Percentiles rank a stretch among this genome's conserved stretches.
Evolutionary conservation across 192 early-diverging fungal species (phyloP).

Genomic region (Podila epicladia): DNA sequence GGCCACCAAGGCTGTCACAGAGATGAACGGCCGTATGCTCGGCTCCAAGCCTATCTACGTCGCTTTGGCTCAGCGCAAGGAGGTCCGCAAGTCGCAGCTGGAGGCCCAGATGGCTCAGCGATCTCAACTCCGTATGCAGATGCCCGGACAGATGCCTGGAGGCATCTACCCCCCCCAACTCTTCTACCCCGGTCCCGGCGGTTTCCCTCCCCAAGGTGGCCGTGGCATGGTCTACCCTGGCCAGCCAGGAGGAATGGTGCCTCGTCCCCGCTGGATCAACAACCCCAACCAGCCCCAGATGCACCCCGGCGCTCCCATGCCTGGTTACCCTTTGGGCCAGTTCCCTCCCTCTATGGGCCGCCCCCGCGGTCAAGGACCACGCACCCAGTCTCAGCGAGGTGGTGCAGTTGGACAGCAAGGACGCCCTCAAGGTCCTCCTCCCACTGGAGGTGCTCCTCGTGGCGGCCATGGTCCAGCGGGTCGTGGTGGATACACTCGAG

Average conservation of each 20-base stretch:
- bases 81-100: conserved; percentile 92
- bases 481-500: conserved; percentile 38
- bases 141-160: conserved; percentile 55
- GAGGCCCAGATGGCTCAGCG: conserved; percentile 95
- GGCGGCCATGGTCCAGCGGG: conserved; percentile 11
- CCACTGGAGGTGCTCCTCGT: conserved; percentile 13
- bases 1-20: conserved; percentile 96
- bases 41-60: conserved; percentile 97
- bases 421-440: conserved; percentile 15
- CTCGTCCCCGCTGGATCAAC: conserved; percentile 51
- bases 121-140: conserved; percentile 80
- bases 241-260: conserved; percentile 47
- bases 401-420: conserved; percentile 9
- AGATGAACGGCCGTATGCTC: conserved; percentile 97
- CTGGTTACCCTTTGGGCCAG: conserved; percentile 28
- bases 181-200: conserved; percentile 37
- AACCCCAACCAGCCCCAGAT: conserved; percentile 27
- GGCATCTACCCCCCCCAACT: conserved; percentile 52
- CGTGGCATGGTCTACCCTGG: conserved; percentile 44
- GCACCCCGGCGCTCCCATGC: conserved; percentile 44
- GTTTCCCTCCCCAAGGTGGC: conserved; percentile 53
- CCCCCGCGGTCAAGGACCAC: conserved; percentile 44
- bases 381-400: conserved; percentile 6
- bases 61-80: conserved; percentile 97
- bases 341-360: conserved; percentile 53